Evolutionary conservation across 2,329 filamentous ascomycete species (phyloP).

Genomic region (Fusarium metavorans): DNA sequence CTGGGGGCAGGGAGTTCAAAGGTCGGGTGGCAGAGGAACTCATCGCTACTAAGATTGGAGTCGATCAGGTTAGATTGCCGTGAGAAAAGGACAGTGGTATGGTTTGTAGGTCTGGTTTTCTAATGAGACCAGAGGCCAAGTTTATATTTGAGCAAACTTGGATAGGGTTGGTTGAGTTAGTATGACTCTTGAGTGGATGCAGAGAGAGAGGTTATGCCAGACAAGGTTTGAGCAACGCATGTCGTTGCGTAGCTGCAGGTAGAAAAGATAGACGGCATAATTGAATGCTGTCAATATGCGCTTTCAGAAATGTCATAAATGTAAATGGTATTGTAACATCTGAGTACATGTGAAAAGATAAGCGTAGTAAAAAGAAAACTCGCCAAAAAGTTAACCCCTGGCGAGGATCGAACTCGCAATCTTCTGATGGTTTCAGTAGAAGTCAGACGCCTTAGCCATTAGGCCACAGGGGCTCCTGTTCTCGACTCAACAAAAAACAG

Average conservation of each 20-base stretch:
- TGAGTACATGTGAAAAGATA: neutral
- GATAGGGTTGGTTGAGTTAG: neutral
- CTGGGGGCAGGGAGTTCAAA: conserved; percentile 1
- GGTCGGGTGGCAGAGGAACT: neutral
- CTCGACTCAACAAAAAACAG: neutral
- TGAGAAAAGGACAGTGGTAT: neutral
- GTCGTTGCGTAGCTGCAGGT: neutral
- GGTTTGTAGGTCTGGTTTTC: neutral
- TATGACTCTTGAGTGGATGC: neutral
- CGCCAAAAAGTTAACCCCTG: neutral
- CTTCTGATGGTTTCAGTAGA: neutral
- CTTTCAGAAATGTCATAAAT: neutral
- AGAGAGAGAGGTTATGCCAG: neutral
- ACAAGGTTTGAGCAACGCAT: neutral
- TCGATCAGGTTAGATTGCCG: neutral
- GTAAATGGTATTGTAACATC: neutral
- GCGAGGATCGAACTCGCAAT: conserved; percentile 1
- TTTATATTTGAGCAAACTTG: neutral
- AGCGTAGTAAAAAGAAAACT: neutral
- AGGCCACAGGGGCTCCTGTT: neutral
- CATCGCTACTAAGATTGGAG: conserved; percentile 1
- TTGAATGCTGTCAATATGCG: neutral
- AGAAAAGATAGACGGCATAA: neutral
- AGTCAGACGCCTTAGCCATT: conserved; percentile 1
- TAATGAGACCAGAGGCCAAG: neutral